Conservation (phyloP, 306 rosid species). For the Gastrolobium bilobum region DNA sequence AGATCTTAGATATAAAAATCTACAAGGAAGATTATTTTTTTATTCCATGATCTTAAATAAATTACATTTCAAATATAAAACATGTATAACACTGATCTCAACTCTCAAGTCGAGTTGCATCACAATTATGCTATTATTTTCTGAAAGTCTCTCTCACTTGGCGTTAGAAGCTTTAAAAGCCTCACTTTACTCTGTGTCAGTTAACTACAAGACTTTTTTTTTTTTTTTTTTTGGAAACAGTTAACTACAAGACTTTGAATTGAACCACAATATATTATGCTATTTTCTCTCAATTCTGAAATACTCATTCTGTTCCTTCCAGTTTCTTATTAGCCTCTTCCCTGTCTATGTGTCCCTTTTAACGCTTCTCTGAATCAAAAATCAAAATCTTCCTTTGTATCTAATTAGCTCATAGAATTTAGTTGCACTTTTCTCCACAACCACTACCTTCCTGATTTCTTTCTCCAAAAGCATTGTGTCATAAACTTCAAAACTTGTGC, state of each 20-base stretch:
- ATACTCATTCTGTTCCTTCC: constrained; percentile 27
- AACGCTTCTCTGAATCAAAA: background rate
- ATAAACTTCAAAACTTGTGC: background rate
- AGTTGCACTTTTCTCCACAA: too few relatives aligned
- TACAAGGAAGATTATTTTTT: too few relatives aligned
- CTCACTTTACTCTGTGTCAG: constrained; percentile 37
- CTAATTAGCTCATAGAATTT: background rate
- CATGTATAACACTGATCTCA: too few relatives aligned
- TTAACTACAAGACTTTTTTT: constrained; percentile 4
- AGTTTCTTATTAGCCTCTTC: constrained; percentile 36
- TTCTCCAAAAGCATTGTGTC: background rate
- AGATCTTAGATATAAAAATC: too few relatives aligned
- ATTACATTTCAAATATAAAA: too few relatives aligned
- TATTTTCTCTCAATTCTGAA: background rate
- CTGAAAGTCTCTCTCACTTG: too few relatives aligned
- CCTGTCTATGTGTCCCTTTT: background rate
- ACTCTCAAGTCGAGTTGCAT: too few relatives aligned
- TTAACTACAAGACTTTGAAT: background rate
- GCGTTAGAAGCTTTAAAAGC: constrained; percentile 68
- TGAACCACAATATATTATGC: constrained; percentile 8
- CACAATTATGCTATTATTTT: too few relatives aligned
- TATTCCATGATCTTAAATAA: too few relatives aligned
- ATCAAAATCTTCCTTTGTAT: constrained; percentile 20
- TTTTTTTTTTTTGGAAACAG: too few relatives aligned
- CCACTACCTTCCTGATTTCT: background rate